Conservation (phyloP, 1,284 basidiomycete species). For the Rugiboletus extremiorientalis region DNA sequence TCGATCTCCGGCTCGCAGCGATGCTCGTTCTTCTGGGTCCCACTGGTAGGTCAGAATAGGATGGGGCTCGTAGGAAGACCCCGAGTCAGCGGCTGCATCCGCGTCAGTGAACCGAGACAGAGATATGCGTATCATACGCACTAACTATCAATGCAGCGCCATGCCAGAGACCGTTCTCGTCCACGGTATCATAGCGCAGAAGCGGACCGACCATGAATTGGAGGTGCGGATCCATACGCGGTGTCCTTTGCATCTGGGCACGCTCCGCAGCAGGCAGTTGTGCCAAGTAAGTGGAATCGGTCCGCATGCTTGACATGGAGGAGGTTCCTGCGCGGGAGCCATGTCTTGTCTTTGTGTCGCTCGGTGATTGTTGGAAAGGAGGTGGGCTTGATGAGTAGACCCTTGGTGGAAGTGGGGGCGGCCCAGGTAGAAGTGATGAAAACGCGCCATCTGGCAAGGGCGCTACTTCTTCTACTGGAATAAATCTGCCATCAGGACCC, state of each 20-base stretch:
- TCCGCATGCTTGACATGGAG: slow-evolving; percentile 1
- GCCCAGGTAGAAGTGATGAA: slow-evolving; percentile 39
- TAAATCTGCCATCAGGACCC: slow-evolving; percentile 50
- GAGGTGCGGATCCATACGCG: slow-evolving; percentile 69
- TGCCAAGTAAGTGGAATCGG: slow-evolving; percentile 40
- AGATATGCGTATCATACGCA: slow-evolving; percentile 35
- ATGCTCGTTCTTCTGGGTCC: slow-evolving; percentile 53
- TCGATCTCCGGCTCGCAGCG: slow-evolving; percentile 15
- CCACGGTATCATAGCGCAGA: slow-evolving; percentile 88
- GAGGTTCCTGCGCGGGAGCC: slow-evolving; percentile 12
- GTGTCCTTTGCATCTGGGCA: slow-evolving; percentile 52
- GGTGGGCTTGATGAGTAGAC: slow-evolving; percentile 7
- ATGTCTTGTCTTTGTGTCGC: slow-evolving; percentile 2
- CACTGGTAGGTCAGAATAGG: slow-evolving; percentile 78
- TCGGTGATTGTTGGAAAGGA: slow-evolving; percentile 4
- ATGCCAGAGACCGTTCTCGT: slow-evolving; percentile 75
- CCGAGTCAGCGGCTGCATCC: slow-evolving; percentile 67
- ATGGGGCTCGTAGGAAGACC: slow-evolving; percentile 76
- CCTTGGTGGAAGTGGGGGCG: slow-evolving; percentile 11
- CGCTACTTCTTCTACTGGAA: slow-evolving; percentile 53
- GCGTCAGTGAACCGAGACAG: slow-evolving; percentile 5
- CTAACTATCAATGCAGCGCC: slow-evolving; percentile 87
- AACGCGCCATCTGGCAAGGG: slow-evolving; percentile 45
- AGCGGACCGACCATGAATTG: slow-evolving; percentile 87
- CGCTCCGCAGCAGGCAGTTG: slow-evolving; percentile 63